A percentile compares a stretch with the other conserved stretches of the same genome.
Conservation (phyloP, 208 protist genomes). For the Plasmodiophora brassicae region DNA sequence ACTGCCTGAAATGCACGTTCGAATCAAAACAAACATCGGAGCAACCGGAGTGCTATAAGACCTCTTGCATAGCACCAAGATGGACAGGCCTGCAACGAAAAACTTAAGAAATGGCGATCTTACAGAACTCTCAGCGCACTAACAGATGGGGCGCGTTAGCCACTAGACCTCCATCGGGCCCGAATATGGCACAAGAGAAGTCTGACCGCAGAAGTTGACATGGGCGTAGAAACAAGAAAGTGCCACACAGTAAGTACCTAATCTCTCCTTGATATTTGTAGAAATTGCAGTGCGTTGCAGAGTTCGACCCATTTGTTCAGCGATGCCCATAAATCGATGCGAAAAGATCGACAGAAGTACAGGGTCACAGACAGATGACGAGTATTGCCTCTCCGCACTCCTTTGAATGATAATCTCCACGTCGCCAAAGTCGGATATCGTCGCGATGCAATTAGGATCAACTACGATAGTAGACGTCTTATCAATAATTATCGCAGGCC, state of each 20-base stretch:
- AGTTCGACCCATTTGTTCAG: conserved; percentile 90
- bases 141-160: conserved; percentile 87
- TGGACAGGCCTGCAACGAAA: conserved; percentile 72
- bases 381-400: not conserved
- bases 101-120: not conserved
- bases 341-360: conserved; percentile 82
- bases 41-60: not conserved
- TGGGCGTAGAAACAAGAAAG: not conserved
- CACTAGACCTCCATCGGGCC: conserved; percentile 79
- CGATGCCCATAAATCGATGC: conserved; percentile 91
- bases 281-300: conserved; percentile 86
- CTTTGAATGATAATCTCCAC: conserved; percentile 60
- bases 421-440: conserved; percentile 71
- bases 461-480: conserved; percentile 79
- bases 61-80: conserved; percentile 83
- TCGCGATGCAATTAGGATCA: conserved; percentile 68
- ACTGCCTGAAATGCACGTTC: conserved; percentile 57
- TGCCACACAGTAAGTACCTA: not conserved
- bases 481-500: conserved; percentile 81
- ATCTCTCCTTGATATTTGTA: conserved; percentile 88
- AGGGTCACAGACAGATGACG: conserved; percentile 56
- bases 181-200: conserved; percentile 63
- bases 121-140: not conserved
- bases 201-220: conserved; percentile 44
- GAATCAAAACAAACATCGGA: too few relatives aligned